These are phyloP conservation scores for Diaporthe longicolla DNA, from an alignment of 2,329 filamentous ascomycete genomes.

Conservation along the genomic window DNA sequence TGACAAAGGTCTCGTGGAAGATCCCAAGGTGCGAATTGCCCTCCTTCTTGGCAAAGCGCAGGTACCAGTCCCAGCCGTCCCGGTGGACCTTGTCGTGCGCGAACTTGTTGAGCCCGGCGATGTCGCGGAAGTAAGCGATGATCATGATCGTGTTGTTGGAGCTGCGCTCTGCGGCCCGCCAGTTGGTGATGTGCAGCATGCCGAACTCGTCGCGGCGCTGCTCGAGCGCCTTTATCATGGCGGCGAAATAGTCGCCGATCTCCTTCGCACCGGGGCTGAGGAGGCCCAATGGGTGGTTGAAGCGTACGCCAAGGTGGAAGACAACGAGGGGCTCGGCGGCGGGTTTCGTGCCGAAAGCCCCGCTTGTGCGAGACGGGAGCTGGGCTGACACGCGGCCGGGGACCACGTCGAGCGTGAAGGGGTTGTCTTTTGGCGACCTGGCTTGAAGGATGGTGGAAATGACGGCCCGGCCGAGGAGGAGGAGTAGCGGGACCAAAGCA, in stretches of 20 bases:
- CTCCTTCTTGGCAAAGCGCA: slow-evolving; percentile 46
- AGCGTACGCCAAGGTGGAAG: slow-evolving; percentile 61
- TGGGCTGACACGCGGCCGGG: slow-evolving; percentile 38
- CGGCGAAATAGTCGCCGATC: slow-evolving; percentile 54
- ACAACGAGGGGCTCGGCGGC: slow-evolving; percentile 54
- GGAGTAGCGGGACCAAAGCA: slow-evolving; percentile 32
- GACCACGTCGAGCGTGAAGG: slow-evolving; percentile 36
- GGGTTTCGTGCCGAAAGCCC: slow-evolving; percentile 43
- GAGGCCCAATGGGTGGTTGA: slow-evolving; percentile 64
- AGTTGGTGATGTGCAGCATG: slow-evolving; percentile 52
- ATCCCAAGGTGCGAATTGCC: slow-evolving; percentile 60
- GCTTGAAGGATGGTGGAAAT: slow-evolving; percentile 33
- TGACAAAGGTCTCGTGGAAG: slow-evolving; percentile 68
- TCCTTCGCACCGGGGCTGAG: slow-evolving; percentile 60
- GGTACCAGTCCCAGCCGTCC: slow-evolving; percentile 65
- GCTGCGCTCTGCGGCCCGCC: slow-evolving; percentile 48
- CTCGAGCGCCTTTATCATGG: slow-evolving; percentile 55
- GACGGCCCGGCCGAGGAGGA: slow-evolving; percentile 35
- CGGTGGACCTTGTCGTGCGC: slow-evolving; percentile 65
- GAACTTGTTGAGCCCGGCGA: slow-evolving; percentile 65
- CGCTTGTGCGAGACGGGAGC: slow-evolving; percentile 30
- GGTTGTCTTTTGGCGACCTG: slow-evolving; percentile 26
- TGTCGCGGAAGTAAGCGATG: slow-evolving; percentile 65
- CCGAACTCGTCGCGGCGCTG: slow-evolving; percentile 60
- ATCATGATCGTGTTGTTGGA: slow-evolving; percentile 57